These are phyloP conservation scores for Chernovozyma aurita DNA, from an alignment of 1,139 yeast genomes.

Conservation along the genomic window DNA sequence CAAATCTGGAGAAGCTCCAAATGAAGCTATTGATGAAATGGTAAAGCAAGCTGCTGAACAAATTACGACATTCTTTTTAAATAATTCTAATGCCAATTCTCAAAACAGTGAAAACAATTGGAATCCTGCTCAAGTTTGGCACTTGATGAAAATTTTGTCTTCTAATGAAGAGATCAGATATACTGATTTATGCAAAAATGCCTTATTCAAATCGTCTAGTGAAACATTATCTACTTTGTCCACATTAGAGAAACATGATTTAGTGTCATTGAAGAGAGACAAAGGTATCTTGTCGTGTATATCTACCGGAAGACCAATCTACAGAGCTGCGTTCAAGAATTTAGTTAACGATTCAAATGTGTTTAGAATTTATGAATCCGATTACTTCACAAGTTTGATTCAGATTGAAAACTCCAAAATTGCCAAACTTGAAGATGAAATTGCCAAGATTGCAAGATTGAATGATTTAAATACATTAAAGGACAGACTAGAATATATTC, in stretches of 20 bases:
- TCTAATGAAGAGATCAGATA: conserved; percentile 40
- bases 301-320: conserved; percentile 80
- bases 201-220: conserved; percentile 62
- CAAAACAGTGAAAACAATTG: conserved; percentile 40
- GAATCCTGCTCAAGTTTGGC: conserved; percentile 87
- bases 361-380: conserved; percentile 59
- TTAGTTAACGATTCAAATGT: conserved; percentile 57
- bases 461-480: conserved; percentile 46
- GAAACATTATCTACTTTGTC: conserved; percentile 48
- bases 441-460: conserved; percentile 49
- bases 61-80: conserved; percentile 74
- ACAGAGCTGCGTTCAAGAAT: conserved; percentile 70
- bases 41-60: conserved; percentile 83
- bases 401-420: conserved; percentile 63
- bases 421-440: conserved; percentile 62
- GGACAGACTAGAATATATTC: conserved; percentile 60
- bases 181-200: conserved; percentile 50
- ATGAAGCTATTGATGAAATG: conserved; percentile 74
- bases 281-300: conserved; percentile 70
- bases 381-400: conserved; percentile 51
- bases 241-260: conserved; percentile 74
- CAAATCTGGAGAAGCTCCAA: conserved; percentile 79
- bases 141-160: conserved; percentile 62
- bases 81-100: conserved; percentile 19
- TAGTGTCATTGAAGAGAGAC: conserved; percentile 63